Conservation (phyloP, 768 basidiomycete genomes). For the Rhizopogon roseolus region DNA sequence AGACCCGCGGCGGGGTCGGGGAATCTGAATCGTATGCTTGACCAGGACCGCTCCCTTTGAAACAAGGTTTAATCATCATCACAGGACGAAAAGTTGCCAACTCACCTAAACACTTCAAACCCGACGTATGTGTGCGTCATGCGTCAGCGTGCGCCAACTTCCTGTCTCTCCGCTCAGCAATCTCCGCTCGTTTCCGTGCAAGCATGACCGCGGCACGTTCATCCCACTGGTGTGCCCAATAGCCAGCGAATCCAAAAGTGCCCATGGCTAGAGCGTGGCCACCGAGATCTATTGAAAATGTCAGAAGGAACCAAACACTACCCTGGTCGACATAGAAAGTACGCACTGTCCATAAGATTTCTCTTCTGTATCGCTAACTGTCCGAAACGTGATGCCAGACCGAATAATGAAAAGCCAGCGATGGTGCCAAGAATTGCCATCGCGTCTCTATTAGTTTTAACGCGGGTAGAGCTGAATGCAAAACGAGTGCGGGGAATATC, state of each 20-base stretch:
- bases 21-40: too few relatives aligned
- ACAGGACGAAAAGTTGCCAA: background rate
- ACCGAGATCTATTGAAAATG: conserved; percentile 51
- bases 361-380: conserved; percentile 84
- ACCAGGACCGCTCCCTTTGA: too few relatives aligned
- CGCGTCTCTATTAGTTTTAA: conserved; percentile 5
- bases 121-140: conserved; percentile 6
- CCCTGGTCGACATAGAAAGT: background rate
- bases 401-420: conserved; percentile 76
- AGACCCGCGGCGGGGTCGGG: too few relatives aligned
- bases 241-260: conserved; percentile 68
- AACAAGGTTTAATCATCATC: background rate
- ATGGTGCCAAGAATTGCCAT: conserved; percentile 70
- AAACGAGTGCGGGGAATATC: background rate
- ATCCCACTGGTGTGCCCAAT: conserved; percentile 71
- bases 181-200: conserved; percentile 56
- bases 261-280: conserved; percentile 68
- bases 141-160: conserved; percentile 28
- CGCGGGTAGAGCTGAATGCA: background rate
- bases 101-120: conserved; percentile 14
- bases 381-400: conserved; percentile 78
- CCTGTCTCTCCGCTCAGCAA: conserved; percentile 46
- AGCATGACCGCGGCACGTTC: conserved; percentile 55
- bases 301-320: background rate
- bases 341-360: conserved; percentile 77